Evolutionary conservation across 2,329 filamentous ascomycete genomes (phyloP), one percentile per base, ranked within the genome.

Genomic region (Pyrenochaeta sp.): DNA sequence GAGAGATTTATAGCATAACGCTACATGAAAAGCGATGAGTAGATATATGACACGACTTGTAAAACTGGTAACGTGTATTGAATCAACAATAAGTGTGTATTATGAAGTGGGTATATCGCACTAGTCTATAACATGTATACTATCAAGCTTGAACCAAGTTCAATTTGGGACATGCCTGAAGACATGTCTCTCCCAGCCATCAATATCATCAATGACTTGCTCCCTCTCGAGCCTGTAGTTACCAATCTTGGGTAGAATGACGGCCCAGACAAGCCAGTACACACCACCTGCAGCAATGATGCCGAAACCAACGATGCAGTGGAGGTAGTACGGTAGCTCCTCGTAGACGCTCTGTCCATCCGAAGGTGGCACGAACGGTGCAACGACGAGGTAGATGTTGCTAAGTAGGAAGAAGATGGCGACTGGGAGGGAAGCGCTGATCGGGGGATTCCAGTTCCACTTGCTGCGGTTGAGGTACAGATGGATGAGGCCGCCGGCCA

Each of bases 241-340:
- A 2, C 76, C 75, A n/a, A 78, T 43, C 45, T 76, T 75, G 0
- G 82, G 82, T 54, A 83, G 53, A 6, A 83, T 43, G 7, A 81
- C 68, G 1, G 81, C 80, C 82, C 82, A 84, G 6, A 82, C 56
- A 5, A 83, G 42, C 74, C 81, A 84, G 63, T 84, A 84, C 0
- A 83, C 61, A 5, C 79, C 82, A 9, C 81, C 82, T 7, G 77
- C 72, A 2, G 69, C 76, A 51, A 85, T 81, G 44, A 84, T 78
- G 0, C 67, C 81, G 39, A 82, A 70, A 0, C 82, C 82, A 15
- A 83, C 82, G 18, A 84, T 77, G 47, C 81, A 84, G 61, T 84
- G 81, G 36, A 82, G 73, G 58, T 79, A 84, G 68, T 84, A 84
- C 0, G 82, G 82, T 36, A 84, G 67, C n/a, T 74, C 69, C 35